Evolutionary conservation across 768 basidiomycete genomes (phyloP), one percentile per base, ranked within the genome.

Genomic region (Phaeotremella skinneri): DNA sequence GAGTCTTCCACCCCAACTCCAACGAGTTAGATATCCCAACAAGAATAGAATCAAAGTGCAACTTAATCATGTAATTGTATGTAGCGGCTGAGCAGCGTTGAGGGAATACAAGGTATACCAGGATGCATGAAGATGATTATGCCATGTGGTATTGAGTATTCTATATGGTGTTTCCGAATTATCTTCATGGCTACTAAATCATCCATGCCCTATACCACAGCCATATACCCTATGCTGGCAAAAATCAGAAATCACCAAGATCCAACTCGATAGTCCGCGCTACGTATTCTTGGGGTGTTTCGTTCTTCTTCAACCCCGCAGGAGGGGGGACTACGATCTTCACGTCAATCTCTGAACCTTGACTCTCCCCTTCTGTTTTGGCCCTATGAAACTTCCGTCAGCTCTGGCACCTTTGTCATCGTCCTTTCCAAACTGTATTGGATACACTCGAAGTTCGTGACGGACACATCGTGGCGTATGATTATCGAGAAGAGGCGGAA

Each of bases 211-310:
- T n/a, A n/a, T n/a, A n/a, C n/a, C n/a, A n/a, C n/a, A n/a, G n/a
- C n/a, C n/a, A n/a, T n/a, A n/a, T n/a, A n/a, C n/a, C n/a, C n/a
- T n/a, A n/a, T n/a, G n/a, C n/a, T n/a, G n/a, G n/a, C 9, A 9
- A 13, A 39, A 2, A 37, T 53, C 34, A 77, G 55, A 77, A 77
- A 53, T 77, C 75, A 3, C 73, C 75, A 2, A 77, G 67, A 64
- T 75, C 73, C 16, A 77, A 58, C 23, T 77, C 73, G 30, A 77
- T 63, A 21, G 75, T 72, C 41, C 69, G 56, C 5, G 69, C 73
- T 13, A 75, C 61, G 32, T 63, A 67, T 55, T 68, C 52, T 56
- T 75, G 69, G 11, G 72, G 58, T 14, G 64, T 70, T 32, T 70
- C 67, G 23, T 61, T 59, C 47, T 69, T 65, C 52, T 52, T 66